These are phyloP conservation scores for Sclerotinia glacialis DNA, from an alignment of 2,329 filamentous ascomycete species.

Conservation along the genomic window DNA sequence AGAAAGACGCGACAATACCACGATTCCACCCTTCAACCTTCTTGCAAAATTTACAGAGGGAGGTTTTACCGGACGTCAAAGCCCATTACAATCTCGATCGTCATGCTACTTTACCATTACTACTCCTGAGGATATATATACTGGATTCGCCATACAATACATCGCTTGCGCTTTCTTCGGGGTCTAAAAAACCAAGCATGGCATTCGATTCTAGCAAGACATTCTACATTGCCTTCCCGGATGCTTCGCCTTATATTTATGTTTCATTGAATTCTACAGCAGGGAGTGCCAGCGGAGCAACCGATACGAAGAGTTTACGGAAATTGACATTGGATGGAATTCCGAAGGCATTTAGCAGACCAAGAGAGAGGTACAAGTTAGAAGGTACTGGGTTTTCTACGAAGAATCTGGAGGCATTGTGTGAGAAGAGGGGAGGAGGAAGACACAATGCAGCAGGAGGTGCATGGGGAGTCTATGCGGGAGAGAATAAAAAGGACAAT, in stretches of 20 bases:
- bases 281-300: slow-evolving; percentile 38
- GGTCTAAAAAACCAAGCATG: slow-evolving; percentile 23
- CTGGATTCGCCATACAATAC: slow-evolving; percentile 78
- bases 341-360: slow-evolving; percentile 75
- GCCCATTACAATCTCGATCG: slow-evolving; percentile 78
- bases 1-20: slow-evolving; percentile 52
- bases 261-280: slow-evolving; percentile 63
- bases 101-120: slow-evolving; percentile 64
- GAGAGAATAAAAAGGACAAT: slow-evolving; percentile 48
- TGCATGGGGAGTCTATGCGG: slow-evolving; percentile 76
- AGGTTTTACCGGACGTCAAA: slow-evolving; percentile 76
- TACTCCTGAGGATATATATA: slow-evolving; percentile 75
- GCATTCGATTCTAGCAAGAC: slow-evolving; percentile 64
- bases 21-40: slow-evolving; percentile 80
- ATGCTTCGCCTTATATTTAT: slow-evolving; percentile 74
- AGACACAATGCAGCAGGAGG: slow-evolving; percentile 70
- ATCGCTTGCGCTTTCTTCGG: slow-evolving; percentile 46
- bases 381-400: slow-evolving; percentile 66
- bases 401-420: slow-evolving; percentile 66
- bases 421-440: slow-evolving; percentile 66
- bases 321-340: slow-evolving; percentile 74
- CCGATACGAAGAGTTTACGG: slow-evolving; percentile 62
- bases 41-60: slow-evolving; percentile 68
- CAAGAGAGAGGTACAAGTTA: slow-evolving; percentile 68
- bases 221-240: slow-evolving; percentile 78